These are phyloP conservation scores for Cucumis cinereus DNA, from an alignment of 306 rosid genomes.

Conservation along the genomic window DNA sequence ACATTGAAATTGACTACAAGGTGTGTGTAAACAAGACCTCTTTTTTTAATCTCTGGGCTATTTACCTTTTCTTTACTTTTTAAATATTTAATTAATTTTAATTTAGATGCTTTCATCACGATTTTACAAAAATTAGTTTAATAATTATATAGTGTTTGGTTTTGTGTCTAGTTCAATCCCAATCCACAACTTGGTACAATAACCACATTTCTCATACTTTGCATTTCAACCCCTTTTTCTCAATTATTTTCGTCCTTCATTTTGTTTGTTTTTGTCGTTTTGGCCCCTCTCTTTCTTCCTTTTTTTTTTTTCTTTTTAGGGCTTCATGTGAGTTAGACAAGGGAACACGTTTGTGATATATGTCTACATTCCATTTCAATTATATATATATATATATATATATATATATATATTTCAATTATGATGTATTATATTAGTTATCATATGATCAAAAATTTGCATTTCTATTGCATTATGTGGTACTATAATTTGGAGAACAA, in stretches of 20 bases:
- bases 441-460: not conserved
- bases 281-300: not conserved
- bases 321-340: not conserved
- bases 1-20: not conserved
- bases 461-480: not conserved
- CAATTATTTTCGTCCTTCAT: not conserved
- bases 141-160: not conserved
- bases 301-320: not conserved
- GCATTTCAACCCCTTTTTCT: not conserved
- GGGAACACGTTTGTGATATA: not conserved
- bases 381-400: no score
- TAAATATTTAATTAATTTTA: no score
- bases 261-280: not conserved
- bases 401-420: no score
- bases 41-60: not conserved
- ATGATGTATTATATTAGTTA: not conserved
- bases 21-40: not conserved
- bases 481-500: not conserved
- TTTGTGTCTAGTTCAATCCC: not conserved
- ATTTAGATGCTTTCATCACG: not conserved
- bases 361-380: not conserved
- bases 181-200: not conserved
- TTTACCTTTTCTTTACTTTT: not conserved
- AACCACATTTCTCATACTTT: not conserved
- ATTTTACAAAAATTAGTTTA: not conserved